These are phyloP conservation scores for Calonectria pseudoturangicola DNA, from an alignment of 2,329 filamentous ascomycete species.

Conservation along the genomic window DNA sequence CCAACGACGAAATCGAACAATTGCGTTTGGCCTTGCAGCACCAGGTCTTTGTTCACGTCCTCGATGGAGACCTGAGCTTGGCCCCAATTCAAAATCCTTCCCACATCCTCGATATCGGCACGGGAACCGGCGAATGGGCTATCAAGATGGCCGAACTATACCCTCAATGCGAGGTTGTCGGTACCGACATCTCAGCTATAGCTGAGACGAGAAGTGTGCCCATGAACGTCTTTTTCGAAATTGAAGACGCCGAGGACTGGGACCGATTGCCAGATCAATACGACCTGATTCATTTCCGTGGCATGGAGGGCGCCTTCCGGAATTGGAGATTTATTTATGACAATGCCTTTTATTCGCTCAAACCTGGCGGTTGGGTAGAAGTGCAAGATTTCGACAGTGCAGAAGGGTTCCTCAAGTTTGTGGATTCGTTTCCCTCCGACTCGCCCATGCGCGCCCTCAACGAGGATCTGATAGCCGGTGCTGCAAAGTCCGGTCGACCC, in stretches of 20 bases:
- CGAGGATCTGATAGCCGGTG: conserved; percentile 65
- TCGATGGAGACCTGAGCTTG: conserved; percentile 67
- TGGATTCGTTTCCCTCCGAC: conserved; percentile 63
- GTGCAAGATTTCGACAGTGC: conserved; percentile 71
- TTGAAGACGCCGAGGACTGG: conserved; percentile 78
- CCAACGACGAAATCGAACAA: conserved; percentile 80
- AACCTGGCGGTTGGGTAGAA: conserved; percentile 75
- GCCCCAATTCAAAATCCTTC: conserved; percentile 63
- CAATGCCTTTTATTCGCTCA: conserved; percentile 71
- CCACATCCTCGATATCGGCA: conserved; percentile 74
- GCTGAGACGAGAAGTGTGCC: conserved; percentile 73
- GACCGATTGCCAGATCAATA: conserved; percentile 70
- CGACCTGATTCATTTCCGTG: conserved; percentile 74
- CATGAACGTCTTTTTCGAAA: conserved; percentile 76
- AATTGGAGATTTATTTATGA: conserved; percentile 74
- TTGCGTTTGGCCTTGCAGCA: conserved; percentile 77
- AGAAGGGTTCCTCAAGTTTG: conserved; percentile 59
- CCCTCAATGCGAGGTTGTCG: conserved; percentile 73
- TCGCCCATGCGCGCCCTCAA: conserved; percentile 66
- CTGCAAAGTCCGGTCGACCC: conserved; percentile 66
- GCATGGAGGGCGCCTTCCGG: conserved; percentile 73
- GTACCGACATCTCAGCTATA: conserved; percentile 76
- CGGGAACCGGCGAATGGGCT: conserved; percentile 73
- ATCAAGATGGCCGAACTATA: conserved; percentile 72
- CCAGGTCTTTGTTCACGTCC: conserved; percentile 75